Conservation (phyloP, 176 grass and related monocot species). For the Lolium rigidum region DNA sequence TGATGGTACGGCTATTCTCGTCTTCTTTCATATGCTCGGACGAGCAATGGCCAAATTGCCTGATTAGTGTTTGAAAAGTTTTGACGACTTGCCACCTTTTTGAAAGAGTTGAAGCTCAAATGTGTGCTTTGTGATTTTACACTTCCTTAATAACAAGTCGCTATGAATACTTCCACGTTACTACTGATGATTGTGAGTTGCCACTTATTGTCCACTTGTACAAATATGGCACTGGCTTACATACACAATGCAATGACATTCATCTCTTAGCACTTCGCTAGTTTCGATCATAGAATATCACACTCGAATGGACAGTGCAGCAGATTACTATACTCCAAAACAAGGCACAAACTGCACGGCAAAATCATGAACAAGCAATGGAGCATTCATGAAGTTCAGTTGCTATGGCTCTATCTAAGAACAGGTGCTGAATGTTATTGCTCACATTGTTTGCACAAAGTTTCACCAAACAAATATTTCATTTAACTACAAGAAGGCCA, state of each 20-base stretch:
- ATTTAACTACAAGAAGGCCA: neutral
- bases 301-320: neutral
- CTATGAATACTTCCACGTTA: neutral
- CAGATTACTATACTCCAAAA: too few relatives aligned
- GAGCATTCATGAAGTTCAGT: neutral
- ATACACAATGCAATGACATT: neutral
- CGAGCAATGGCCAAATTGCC: neutral
- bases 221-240: neutral
- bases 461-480: neutral
- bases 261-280: neutral
- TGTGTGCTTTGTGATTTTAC: neutral
- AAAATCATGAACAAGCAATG: neutral
- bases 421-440: neutral
- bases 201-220: neutral
- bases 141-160: neutral
- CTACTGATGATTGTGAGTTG: neutral
- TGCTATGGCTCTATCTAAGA: neutral
- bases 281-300: neutral
- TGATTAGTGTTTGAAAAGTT: neutral
- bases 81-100: neutral
- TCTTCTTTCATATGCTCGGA: neutral
- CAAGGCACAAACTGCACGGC: neutral
- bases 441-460: neutral
- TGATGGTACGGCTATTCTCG: neutral
- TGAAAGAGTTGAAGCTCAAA: neutral